These are phyloP conservation scores for Spiraea crenata DNA, from an alignment of 331 rosid genomes.

Conservation along the genomic window DNA sequence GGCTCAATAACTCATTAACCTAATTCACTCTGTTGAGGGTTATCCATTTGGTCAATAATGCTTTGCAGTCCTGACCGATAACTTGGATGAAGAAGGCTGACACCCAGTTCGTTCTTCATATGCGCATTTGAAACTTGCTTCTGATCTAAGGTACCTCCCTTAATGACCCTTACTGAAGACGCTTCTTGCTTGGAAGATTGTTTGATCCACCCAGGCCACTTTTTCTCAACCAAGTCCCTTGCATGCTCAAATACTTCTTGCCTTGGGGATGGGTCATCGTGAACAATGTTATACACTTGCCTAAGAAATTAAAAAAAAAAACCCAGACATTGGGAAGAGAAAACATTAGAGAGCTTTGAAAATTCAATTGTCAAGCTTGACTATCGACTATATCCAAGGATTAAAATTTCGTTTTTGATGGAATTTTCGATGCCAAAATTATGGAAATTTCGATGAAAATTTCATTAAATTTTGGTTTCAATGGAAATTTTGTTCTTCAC, in stretches of 20 bases:
- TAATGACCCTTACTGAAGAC: background rate
- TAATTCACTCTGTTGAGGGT: constrained; percentile 2
- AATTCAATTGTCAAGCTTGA: background rate
- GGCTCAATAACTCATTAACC: background rate
- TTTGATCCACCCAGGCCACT: constrained; percentile 61
- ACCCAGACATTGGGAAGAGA: background rate
- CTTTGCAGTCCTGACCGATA: constrained; percentile 62
- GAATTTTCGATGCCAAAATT: too few relatives aligned
- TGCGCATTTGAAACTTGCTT: constrained; percentile 67
- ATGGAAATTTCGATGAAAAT: too few relatives aligned
- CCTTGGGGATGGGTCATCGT: constrained; percentile 78
- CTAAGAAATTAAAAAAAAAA: constrained; percentile 37
- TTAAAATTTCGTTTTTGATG: too few relatives aligned
- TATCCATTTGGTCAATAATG: constrained; percentile 51
- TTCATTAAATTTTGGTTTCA: too few relatives aligned
- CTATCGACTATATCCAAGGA: background rate
- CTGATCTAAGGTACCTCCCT: constrained; percentile 36
- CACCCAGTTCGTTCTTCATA: constrained; percentile 69
- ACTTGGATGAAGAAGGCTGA: constrained; percentile 61
- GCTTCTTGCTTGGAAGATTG: constrained; percentile 15
- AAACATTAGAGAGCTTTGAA: background rate
- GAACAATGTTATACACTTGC: constrained; percentile 65
- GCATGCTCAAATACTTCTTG: constrained; percentile 82
- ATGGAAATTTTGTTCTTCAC: too few relatives aligned
- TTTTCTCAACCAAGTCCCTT: constrained; percentile 56